These are phyloP conservation scores for Colletotrichum limetticola DNA, from an alignment of 2,329 filamentous ascomycete species.

Conservation along the genomic window DNA sequence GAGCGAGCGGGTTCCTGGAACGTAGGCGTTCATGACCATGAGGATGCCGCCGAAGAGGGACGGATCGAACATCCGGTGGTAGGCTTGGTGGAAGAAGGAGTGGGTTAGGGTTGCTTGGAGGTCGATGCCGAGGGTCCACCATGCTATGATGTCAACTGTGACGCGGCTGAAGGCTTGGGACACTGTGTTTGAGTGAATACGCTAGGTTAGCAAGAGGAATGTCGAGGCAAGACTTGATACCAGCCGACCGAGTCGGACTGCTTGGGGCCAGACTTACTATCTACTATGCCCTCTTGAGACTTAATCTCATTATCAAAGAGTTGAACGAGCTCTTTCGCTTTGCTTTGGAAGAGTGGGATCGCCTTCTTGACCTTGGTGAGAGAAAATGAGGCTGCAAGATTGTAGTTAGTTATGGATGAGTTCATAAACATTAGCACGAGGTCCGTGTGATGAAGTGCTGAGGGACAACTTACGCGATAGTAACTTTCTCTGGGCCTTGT, in stretches of 20 bases:
- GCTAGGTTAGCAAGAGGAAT: neutral
- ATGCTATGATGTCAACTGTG: constrained; percentile 49
- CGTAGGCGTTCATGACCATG: constrained; percentile 44
- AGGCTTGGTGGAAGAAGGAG: constrained; percentile 41
- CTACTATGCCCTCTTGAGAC: constrained; percentile 34
- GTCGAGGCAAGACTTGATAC: too few species aligned
- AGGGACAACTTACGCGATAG: constrained; percentile 38
- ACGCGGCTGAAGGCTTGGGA: constrained; percentile 42
- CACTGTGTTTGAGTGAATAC: neutral
- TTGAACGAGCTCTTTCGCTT: constrained; percentile 45
- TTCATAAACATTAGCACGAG: neutral
- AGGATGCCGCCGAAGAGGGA: constrained; percentile 37
- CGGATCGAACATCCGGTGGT: constrained; percentile 41
- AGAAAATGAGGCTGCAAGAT: constrained; percentile 43
- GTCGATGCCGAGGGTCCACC: constrained; percentile 46
- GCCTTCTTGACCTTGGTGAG: constrained; percentile 45
- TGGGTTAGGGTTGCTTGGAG: constrained; percentile 42
- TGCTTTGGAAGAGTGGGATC: constrained; percentile 46
- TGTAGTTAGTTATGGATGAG: neutral
- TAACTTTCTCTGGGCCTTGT: constrained; percentile 47
- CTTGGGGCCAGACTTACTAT: neutral
- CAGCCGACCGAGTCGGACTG: too few species aligned
- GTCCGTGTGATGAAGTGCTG: neutral
- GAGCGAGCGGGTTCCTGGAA: constrained; percentile 48
- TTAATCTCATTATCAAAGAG: constrained; percentile 37